These are phyloP conservation scores for Dendrostoma leiphaemia DNA, from an alignment of 2,329 filamentous ascomycete species.

Conservation along the genomic window DNA sequence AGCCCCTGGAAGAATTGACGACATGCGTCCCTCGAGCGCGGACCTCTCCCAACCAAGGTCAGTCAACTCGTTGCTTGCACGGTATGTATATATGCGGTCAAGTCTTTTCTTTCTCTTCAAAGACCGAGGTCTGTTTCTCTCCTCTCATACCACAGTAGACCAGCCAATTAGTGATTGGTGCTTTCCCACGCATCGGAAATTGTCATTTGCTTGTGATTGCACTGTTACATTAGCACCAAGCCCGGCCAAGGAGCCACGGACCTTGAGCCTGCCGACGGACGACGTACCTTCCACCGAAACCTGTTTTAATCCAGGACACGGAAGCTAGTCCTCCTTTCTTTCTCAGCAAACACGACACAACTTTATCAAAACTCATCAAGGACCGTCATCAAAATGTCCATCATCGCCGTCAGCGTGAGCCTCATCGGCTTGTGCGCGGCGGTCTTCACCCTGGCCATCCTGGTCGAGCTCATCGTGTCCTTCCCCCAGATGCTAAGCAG, in stretches of 20 bases:
- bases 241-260: neutral
- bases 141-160: too few species aligned
- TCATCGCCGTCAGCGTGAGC: constrained; percentile 18
- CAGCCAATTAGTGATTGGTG: neutral
- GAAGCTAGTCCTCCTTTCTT: neutral
- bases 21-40: neutral
- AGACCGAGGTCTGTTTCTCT: too few species aligned
- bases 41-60: too few species aligned
- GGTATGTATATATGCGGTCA: neutral
- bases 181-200: neutral
- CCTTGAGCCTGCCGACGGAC: neutral
- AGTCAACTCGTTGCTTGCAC: neutral
- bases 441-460: constrained; percentile 13
- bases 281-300: neutral
- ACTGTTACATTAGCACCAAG: neutral
- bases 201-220: neutral
- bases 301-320: neutral
- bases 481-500: constrained; percentile 18
- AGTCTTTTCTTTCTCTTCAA: neutral
- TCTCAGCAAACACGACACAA: neutral
- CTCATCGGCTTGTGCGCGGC: constrained; percentile 13
- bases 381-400: constrained; percentile 5
- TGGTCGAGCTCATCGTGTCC: constrained; percentile 17
- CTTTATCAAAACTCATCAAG: neutral
- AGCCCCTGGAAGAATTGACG: neutral